These are phyloP conservation scores for Phytophthora colocasiae DNA, from an alignment of 352 stramenopile species.

Conservation along the genomic window DNA sequence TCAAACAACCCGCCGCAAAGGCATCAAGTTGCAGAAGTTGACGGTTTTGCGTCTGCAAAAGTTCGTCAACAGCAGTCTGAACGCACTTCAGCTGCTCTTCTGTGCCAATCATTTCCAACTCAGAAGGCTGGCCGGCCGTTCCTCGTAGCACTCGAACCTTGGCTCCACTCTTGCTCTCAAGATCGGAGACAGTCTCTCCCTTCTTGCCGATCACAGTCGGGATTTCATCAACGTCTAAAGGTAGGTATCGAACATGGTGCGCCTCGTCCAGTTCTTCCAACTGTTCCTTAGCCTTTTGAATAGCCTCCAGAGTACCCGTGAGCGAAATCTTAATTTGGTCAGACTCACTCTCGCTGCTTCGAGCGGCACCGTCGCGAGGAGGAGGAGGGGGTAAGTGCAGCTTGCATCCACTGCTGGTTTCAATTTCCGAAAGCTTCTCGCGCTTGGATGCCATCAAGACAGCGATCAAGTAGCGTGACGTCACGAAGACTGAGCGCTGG, in stretches of 20 bases:
- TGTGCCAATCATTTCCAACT: conserved; percentile 82
- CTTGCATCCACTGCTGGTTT: conserved; percentile 63
- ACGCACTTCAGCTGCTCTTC: conserved; percentile 64
- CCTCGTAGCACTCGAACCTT: conserved; percentile 67
- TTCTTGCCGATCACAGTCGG: conserved; percentile 83
- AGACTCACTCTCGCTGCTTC: conserved; percentile 35
- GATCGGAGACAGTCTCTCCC: conserved; percentile 73
- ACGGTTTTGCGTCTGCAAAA: conserved; percentile 82
- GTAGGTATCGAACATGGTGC: conserved; percentile 71
- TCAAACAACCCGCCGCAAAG: conserved; percentile 75
- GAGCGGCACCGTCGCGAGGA: conserved; percentile 18
- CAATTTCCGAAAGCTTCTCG: conserved; percentile 78
- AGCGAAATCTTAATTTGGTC: conserved; percentile 75
- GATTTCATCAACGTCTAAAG: conserved; percentile 80
- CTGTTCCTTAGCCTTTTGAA: conserved; percentile 65
- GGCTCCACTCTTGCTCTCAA: conserved; percentile 70
- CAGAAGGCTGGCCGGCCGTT: conserved; percentile 39
- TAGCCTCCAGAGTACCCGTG: conserved; percentile 62
- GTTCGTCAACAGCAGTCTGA: conserved; percentile 57
- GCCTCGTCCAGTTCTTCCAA: conserved; percentile 69
- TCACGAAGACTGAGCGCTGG: conserved; percentile 72
- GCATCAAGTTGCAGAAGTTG: conserved; percentile 78
- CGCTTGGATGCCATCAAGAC: conserved; percentile 78
- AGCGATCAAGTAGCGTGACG: conserved; percentile 64
- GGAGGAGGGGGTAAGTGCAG: conserved; percentile 55